A percentile compares a stretch with the other conserved stretches of the same genome.
These are phyloP conservation scores for Aureobasidium zeae DNA, from an alignment of 2,329 filamentous ascomycete species.

Conservation along the genomic window DNA sequence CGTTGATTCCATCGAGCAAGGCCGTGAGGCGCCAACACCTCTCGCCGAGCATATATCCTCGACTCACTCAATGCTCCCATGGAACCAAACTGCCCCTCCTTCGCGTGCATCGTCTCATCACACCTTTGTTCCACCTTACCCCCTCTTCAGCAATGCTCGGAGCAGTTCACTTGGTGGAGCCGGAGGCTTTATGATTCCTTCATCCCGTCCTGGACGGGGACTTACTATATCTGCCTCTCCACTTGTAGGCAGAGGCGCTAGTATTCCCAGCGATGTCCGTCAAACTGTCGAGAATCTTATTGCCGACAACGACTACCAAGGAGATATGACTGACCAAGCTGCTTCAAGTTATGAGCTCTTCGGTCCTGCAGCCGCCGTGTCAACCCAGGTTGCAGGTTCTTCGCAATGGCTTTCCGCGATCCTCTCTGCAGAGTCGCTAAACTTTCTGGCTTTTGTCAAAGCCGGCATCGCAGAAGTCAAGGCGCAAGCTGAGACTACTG, in stretches of 20 bases:
- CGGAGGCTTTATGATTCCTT: background rate
- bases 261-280: too few species aligned
- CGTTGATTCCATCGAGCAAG: slow-evolving; percentile 49
- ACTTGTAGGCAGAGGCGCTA: slow-evolving; percentile 42
- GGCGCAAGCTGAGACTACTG: slow-evolving; percentile 22
- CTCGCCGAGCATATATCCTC: slow-evolving; percentile 56
- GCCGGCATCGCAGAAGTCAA: slow-evolving; percentile 33
- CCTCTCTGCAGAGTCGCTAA: slow-evolving; percentile 50
- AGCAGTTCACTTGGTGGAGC: slow-evolving; percentile 14
- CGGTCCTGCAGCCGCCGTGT: slow-evolving; percentile 36
- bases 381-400: slow-evolving; percentile 40
- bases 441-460: slow-evolving; percentile 54
- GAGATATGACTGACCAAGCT: background rate
- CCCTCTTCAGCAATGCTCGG: background rate
- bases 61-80: slow-evolving; percentile 51
- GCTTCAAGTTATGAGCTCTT: slow-evolving; percentile 35
- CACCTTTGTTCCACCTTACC: background rate
- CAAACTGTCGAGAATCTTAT: too few species aligned
- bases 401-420: slow-evolving; percentile 43
- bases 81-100: slow-evolving; percentile 50
- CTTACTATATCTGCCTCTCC: slow-evolving; percentile 53
- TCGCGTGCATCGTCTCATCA: slow-evolving; percentile 41
- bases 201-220: slow-evolving; percentile 38
- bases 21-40: slow-evolving; percentile 55
- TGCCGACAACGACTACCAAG: background rate